phyloP scores from a whole-genome alignment of 345 rosid species.

The Triadica sebifera region DNA sequence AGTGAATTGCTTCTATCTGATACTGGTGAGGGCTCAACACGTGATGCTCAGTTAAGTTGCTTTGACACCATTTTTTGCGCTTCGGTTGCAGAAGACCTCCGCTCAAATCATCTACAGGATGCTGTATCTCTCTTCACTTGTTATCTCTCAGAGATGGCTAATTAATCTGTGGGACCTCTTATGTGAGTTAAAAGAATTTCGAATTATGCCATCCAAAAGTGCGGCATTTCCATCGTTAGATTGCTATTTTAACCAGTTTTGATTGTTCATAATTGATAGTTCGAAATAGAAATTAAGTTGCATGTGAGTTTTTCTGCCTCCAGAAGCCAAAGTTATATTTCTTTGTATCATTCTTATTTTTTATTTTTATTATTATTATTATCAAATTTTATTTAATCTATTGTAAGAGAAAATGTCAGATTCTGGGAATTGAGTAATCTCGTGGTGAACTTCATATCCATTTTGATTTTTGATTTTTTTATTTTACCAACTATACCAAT shows the following conservation, averaged over 20 bases:
- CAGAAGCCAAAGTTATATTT: neutral
- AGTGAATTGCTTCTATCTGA: constrained; percentile 53
- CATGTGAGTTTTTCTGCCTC: neutral
- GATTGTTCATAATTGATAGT: neutral
- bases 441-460: neutral
- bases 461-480: neutral
- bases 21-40: constrained; percentile 39
- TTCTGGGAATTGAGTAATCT: no score
- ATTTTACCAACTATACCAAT: no score
- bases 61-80: constrained; percentile 60
- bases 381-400: no score
- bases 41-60: constrained; percentile 72
- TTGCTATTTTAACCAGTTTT: neutral
- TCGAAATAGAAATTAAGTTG: neutral
- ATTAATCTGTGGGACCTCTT: neutral
- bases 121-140: constrained; percentile 73
- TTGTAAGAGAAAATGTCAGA: no score
- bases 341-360: no score
- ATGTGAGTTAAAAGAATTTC: neutral
- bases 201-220: neutral
- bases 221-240: neutral
- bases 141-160: constrained; percentile 65
- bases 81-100: constrained; percentile 70
- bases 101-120: constrained; percentile 78
- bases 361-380: no score